Percentiles rank a stretch among this genome's conserved stretches.
phyloP scores from a whole-genome alignment of 805 yeast species.

The Lachancea meyersii region DNA sequence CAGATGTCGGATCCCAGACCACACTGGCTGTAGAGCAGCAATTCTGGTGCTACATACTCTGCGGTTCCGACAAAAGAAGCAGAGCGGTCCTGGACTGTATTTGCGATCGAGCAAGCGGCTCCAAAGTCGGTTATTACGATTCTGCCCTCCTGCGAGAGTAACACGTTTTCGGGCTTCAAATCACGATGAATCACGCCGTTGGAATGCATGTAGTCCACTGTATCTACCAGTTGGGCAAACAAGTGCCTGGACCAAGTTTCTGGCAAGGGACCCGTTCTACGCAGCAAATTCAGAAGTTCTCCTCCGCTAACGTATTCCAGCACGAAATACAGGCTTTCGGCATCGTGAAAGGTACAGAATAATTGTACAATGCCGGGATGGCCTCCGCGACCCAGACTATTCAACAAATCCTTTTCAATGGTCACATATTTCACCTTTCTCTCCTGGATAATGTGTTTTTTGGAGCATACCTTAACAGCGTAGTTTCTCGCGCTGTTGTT shows the following conservation, averaged over 20 bases:
- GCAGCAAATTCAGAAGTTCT: conserved; percentile 76
- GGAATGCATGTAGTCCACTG: conserved; percentile 80
- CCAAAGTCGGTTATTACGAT: conserved; percentile 95
- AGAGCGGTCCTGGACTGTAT: conserved; percentile 31
- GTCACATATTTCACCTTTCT: conserved; percentile 92
- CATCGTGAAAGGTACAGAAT: conserved; percentile 93
- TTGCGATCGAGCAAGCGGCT: conserved; percentile 60
- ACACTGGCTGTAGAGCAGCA: conserved; percentile 68
- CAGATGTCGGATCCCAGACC: conserved; percentile 85
- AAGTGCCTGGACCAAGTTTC: conserved; percentile 75
- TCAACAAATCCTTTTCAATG: conserved; percentile 86
- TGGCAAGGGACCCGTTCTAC: conserved; percentile 69
- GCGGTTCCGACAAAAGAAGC: conserved; percentile 97
- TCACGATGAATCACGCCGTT: conserved; percentile 92
- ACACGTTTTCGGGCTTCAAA: conserved; percentile 87
- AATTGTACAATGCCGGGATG: conserved; percentile 94
- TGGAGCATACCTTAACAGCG: conserved; percentile 88
- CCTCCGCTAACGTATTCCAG: conserved; percentile 93
- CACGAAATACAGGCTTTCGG: conserved; percentile 79
- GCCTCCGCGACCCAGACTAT: conserved; percentile 61
- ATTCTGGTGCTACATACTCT: conserved; percentile 91
- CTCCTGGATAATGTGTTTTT: conserved; percentile 88
- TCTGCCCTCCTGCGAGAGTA: conserved; percentile 78
- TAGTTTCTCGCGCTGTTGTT: conserved; percentile 67
- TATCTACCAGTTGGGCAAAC: conserved; percentile 82